Evolutionary conservation across 2,329 filamentous ascomycete genomes (phyloP).

Genomic region (Dactylella cylindrospora): DNA sequence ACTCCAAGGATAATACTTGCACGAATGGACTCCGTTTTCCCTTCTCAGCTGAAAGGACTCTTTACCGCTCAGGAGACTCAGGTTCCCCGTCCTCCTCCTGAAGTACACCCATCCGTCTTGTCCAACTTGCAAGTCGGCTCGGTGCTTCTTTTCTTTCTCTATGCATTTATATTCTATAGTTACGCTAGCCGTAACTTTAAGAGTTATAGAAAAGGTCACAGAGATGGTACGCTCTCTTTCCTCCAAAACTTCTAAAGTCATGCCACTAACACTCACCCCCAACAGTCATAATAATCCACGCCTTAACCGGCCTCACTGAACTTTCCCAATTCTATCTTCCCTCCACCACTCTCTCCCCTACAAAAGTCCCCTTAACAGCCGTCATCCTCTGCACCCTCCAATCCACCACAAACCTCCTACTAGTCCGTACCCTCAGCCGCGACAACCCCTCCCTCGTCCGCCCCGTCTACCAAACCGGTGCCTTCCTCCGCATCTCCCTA

Average conservation of each 20-base stretch:
- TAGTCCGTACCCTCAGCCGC: constrained; percentile 14
- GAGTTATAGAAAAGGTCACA: constrained; percentile 19
- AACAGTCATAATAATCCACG: constrained; percentile 20
- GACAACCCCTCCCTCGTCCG: constrained; percentile 21
- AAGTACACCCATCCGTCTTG: neutral
- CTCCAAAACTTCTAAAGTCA: neutral
- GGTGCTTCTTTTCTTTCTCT: constrained; percentile 3
- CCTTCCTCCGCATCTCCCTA: constrained; percentile 9
- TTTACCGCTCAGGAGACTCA: constrained; percentile 9
- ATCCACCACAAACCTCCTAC: constrained; percentile 22
- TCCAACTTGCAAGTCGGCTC: neutral
- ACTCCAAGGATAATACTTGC: too few species aligned
- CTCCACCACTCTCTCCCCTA: neutral
- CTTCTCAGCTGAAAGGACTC: constrained; percentile 13
- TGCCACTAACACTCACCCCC: neutral
- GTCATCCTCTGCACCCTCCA: constrained; percentile 11
- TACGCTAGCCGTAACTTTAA: constrained; percentile 16
- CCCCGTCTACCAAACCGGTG: constrained; percentile 28
- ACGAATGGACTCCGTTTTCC: constrained; percentile 11
- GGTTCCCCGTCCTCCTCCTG: neutral
- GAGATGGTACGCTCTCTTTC: constrained; percentile 12
- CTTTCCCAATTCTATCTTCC: constrained; percentile 17
- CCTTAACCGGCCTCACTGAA: constrained; percentile 18
- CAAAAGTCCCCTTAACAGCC: constrained; percentile 1
- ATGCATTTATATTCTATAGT: constrained; percentile 10